Evolutionary conservation across 2,329 filamentous ascomycete genomes (phyloP).

Genomic region (Pyrenophora teres): DNA sequence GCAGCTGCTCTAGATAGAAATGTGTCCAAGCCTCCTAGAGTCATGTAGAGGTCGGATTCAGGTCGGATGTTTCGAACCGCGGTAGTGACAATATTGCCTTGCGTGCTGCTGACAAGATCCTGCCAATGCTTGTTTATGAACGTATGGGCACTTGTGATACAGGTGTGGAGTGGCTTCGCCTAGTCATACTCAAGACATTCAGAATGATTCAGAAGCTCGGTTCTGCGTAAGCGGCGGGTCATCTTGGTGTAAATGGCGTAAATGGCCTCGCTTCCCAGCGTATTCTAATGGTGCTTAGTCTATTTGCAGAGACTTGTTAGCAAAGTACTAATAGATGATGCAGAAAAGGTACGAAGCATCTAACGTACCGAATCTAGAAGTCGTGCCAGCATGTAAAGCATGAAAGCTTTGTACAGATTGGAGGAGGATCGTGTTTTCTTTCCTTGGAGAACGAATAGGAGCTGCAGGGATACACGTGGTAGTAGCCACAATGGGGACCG

Average conservation of each 20-base stretch:
- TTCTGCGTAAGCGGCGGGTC: constrained; percentile 23
- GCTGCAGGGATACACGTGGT: constrained; percentile 57
- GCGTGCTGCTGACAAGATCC: no score
- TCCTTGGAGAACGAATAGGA: constrained; percentile 32
- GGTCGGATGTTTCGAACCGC: no score
- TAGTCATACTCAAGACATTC: constrained; percentile 10
- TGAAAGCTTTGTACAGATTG: constrained; percentile 56
- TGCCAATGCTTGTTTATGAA: constrained; percentile 16
- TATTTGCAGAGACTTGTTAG: background rate
- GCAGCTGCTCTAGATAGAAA: no score
- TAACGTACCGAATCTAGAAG: background rate
- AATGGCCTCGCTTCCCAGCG: constrained; percentile 13
- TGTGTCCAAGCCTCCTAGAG: no score
- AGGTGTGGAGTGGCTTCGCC: background rate
- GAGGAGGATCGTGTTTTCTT: background rate
- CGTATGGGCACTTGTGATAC: constrained; percentile 3
- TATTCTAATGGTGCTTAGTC: no score
- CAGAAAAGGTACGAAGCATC: no score
- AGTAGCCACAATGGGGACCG: constrained; percentile 61
- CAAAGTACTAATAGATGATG: background rate
- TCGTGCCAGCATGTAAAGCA: constrained; percentile 58
- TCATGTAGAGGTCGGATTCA: no score
- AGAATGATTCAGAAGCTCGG: constrained; percentile 5
- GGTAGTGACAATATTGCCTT: no score
- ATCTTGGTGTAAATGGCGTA: constrained; percentile 25